Evolutionary conservation across 2,329 filamentous ascomycete species (phyloP), one percentile per base, ranked within the genome.

Genomic region (Talaromyces verruculosus): DNA sequence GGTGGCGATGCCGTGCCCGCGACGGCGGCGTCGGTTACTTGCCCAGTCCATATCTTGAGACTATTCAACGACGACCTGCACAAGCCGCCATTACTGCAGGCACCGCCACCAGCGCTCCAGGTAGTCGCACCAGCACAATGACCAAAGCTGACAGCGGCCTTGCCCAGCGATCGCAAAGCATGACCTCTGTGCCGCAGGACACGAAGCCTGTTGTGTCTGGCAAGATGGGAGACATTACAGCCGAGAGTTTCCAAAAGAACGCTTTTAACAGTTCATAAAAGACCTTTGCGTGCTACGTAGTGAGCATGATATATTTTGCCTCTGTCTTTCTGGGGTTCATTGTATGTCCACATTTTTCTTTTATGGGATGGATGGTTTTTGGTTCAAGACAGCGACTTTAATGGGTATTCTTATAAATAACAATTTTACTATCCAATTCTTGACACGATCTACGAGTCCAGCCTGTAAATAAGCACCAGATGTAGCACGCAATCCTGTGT

Each of bases 1-100:
- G 95, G 95, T 99, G 95, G 95, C 88, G 90, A 70, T 99, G 96
- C 79, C 87, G 95, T 64, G 91, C 94, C 15, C 86, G 95, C 67
- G 93, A 98, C 75, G 93, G 93, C 55, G 86, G 92, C 30, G 89
- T 97, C 72, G 95, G 95, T 7, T 99, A 98, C 75, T 84, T 99
- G 5, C 95, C 96, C 1, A 88, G 90, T 1, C 93, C 93, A 1
- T 99, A 97, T 74, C 85, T 99, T 33, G 92, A 97, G 79, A 86
- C 84, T 0, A 88, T 95, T 59, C 85, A 89, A 73, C 80, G 87
- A 63, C 81, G 82, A 67, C 78, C 77, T 11, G 72, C 72, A 5
- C 77, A 82, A 66, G 80, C 82, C 57, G 77, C 79, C 25, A 79
- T 82, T 68, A 81, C 79, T 1, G 76, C 75, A 30, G 77, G 75